A percentile compares a stretch with the other conserved stretches of the same genome.
Conservation (phyloP, 2,329 filamentous ascomycete species). For the Metarhizium robertsii region DNA sequence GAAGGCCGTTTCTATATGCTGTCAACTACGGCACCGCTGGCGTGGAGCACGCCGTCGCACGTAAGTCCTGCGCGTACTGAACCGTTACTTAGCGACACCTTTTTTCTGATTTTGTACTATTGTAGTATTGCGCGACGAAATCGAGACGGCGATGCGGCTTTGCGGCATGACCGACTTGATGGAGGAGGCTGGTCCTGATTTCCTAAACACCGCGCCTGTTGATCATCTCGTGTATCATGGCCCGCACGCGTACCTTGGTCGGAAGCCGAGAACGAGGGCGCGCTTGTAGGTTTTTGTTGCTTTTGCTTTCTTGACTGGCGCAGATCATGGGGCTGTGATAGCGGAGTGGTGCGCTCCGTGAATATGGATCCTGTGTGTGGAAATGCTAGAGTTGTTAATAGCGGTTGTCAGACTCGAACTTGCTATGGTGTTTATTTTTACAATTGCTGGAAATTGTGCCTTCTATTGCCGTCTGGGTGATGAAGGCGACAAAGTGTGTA, state of each 20-base stretch:
- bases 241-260: neutral
- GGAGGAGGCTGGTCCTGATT: constrained; percentile 50
- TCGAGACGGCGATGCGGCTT: constrained; percentile 57
- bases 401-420: no score
- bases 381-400: no score
- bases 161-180: constrained; percentile 50
- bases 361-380: no score
- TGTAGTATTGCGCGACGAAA: constrained; percentile 41
- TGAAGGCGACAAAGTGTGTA: no score
- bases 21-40: constrained; percentile 53
- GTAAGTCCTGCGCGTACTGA: constrained; percentile 25
- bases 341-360: no score
- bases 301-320: no score
- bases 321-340: no score
- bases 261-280: neutral
- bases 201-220: constrained; percentile 45
- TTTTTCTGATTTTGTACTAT: neutral
- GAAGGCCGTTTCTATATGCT: constrained; percentile 50
- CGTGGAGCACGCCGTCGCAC: constrained; percentile 41
- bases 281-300: neutral
- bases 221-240: constrained; percentile 27
- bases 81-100: neutral
- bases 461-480: no score
- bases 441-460: no score
- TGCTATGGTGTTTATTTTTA: no score